Evolutionary conservation across 495 filamentous ascomycete species (phyloP).

Genomic region (Aspergillus kassunensis): DNA sequence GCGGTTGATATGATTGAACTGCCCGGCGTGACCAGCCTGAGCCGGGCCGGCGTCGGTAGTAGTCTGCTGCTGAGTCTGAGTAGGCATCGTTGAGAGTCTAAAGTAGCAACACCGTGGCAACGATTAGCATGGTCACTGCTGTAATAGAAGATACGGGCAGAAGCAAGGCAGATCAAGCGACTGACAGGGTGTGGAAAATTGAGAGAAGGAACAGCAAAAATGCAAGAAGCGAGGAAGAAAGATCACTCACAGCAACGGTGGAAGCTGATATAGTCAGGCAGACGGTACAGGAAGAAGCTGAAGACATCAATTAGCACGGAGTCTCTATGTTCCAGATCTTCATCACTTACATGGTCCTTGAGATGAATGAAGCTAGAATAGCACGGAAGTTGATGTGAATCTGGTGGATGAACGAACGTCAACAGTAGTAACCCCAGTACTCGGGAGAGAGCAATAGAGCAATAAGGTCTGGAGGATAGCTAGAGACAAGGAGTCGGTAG

Average conservation of each 20-base stretch:
- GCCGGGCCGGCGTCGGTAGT: conserved; percentile 33
- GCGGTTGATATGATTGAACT: conserved; percentile 18
- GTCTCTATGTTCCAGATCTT: background rate
- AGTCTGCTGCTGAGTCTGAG: conserved; percentile 16
- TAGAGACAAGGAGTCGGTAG: conserved; percentile 4
- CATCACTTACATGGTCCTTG: background rate
- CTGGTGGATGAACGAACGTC: conserved; percentile 6
- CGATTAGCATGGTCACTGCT: no score
- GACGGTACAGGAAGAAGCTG: conserved; percentile 6
- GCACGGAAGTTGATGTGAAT: background rate
- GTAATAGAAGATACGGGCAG: background rate
- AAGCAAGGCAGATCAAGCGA: background rate
- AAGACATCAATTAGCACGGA: background rate
- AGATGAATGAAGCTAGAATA: conserved; percentile 12
- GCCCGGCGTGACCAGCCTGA: conserved; percentile 19
- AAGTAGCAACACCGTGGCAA: conserved; percentile 7
- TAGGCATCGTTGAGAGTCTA: conserved; percentile 30
- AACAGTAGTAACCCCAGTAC: background rate
- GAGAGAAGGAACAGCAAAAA: background rate
- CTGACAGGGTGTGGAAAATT: background rate
- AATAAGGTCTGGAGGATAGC: background rate
- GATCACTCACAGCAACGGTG: conserved; percentile 7
- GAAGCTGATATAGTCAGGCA: background rate
- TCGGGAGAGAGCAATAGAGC: background rate
- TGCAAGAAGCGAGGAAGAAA: background rate